Evolutionary conservation across 768 basidiomycete genomes (phyloP).

Genomic region (Podaxis sp.): DNA sequence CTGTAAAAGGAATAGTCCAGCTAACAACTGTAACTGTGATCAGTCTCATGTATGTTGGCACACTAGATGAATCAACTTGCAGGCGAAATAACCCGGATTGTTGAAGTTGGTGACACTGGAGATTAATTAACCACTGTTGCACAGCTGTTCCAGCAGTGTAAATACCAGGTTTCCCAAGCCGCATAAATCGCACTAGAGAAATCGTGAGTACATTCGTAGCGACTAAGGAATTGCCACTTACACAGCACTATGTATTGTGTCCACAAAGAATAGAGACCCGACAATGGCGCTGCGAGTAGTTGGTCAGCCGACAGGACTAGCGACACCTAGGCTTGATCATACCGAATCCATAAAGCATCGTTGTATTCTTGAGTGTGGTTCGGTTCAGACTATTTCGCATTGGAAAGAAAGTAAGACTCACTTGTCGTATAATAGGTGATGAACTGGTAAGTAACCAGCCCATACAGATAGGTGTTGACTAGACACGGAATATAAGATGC

Average conservation of each 20-base stretch:
- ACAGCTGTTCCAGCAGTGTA: not conserved
- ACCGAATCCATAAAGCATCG: conserved; percentile 21
- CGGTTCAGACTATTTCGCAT: not conserved
- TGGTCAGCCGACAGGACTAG: not conserved
- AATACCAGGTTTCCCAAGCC: conserved; percentile 14
- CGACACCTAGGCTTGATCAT: not conserved
- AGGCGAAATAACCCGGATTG: conserved; percentile 12
- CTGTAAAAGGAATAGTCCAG: conserved; percentile 41
- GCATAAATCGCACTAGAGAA: conserved; percentile 24
- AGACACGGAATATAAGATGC: not conserved
- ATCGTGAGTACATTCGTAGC: not conserved
- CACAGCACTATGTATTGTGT: conserved; percentile 23
- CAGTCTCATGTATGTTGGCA: conserved; percentile 1
- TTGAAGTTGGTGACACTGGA: conserved; percentile 18
- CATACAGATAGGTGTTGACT: conserved; percentile 27
- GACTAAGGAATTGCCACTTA: conserved; percentile 17
- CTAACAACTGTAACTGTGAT: conserved; percentile 27
- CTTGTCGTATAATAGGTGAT: conserved; percentile 17
- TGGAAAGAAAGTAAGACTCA: conserved; percentile 6
- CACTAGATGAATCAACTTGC: conserved; percentile 3
- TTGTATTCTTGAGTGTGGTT: conserved; percentile 17
- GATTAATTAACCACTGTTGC: not conserved
- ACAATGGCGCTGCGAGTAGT: conserved; percentile 10
- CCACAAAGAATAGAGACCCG: conserved; percentile 15
- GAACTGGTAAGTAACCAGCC: conserved; percentile 22